These are phyloP conservation scores for Tulasnella sp. DNA, from an alignment of 768 basidiomycete genomes.

Conservation along the genomic window DNA sequence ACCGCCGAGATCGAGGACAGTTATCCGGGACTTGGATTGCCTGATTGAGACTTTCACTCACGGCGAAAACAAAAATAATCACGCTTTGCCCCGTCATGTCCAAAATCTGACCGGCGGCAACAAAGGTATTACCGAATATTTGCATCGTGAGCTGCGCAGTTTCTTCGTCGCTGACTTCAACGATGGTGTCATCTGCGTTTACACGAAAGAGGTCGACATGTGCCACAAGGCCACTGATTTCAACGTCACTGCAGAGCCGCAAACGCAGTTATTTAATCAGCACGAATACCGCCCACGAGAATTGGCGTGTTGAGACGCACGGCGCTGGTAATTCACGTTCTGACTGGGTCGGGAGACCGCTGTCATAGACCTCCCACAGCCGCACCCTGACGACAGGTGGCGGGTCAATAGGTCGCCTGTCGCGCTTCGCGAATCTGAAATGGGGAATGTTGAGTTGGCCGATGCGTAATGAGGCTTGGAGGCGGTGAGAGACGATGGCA, in stretches of 20 bases:
- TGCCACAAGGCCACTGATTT: conserved; percentile 59
- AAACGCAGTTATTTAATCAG: conserved; percentile 16
- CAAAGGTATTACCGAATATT: conserved; percentile 12
- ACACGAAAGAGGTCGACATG: conserved; percentile 70
- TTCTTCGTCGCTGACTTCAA: neutral
- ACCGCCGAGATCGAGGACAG: neutral
- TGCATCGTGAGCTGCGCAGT: conserved; percentile 7
- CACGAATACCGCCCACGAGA: neutral
- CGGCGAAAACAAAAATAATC: conserved; percentile 1
- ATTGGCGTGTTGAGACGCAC: neutral
- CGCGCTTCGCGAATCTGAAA: conserved; percentile 35
- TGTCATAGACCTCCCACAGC: conserved; percentile 38
- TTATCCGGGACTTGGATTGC: neutral
- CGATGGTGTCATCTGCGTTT: neutral
- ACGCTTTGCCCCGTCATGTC: conserved; percentile 14
- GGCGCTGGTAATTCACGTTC: conserved; percentile 31
- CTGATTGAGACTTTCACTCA: conserved; percentile 26
- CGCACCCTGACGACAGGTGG: conserved; percentile 50
- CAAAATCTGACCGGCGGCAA: conserved; percentile 6
- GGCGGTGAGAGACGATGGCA: conserved; percentile 17
- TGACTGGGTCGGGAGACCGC: conserved; percentile 32
- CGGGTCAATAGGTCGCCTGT: conserved; percentile 55
- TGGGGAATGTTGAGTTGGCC: neutral
- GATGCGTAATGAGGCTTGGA: conserved; percentile 2
- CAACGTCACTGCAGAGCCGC: conserved; percentile 43